Evolutionary conservation across 2,329 filamentous ascomycete species (phyloP).

Genomic region (Falciphora oryzae): DNA sequence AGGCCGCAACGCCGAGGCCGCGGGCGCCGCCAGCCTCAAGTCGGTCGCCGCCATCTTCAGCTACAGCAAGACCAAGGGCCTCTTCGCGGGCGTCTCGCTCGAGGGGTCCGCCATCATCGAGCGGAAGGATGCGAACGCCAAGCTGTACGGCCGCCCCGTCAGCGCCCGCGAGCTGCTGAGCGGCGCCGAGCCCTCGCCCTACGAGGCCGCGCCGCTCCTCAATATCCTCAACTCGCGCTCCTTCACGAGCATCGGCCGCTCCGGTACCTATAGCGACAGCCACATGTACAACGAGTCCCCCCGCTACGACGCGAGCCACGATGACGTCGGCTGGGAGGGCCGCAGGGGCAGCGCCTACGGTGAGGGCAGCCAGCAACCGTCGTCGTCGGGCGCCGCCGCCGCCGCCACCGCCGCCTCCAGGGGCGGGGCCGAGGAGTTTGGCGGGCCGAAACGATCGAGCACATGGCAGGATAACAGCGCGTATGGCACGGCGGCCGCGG

Average conservation of each 20-base stretch:
- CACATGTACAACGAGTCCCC: constrained; percentile 91
- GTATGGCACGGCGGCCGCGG: constrained; percentile 13
- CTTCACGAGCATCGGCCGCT: constrained; percentile 62
- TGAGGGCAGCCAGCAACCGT: constrained; percentile 40
- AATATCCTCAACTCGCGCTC: constrained; percentile 76
- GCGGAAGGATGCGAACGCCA: constrained; percentile 93
- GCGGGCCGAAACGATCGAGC: constrained; percentile 53
- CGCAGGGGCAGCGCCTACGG: constrained; percentile 64
- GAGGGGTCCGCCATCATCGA: constrained; percentile 93
- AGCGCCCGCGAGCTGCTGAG: constrained; percentile 77
- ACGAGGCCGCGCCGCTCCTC: constrained; percentile 79
- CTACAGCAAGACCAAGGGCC: constrained; percentile 95
- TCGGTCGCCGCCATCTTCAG: constrained; percentile 89
- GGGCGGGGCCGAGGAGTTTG: constrained; percentile 42
- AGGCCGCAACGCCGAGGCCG: constrained; percentile 91
- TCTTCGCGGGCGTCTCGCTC: constrained; percentile 92
- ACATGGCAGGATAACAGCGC: constrained; percentile 69
- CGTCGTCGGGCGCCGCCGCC: constrained; percentile 24
- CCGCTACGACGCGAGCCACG: constrained; percentile 77
- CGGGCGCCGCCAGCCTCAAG: constrained; percentile 85
- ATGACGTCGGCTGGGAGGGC: constrained; percentile 80
- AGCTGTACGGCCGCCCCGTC: constrained; percentile 79
- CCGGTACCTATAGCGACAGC: constrained; percentile 40
- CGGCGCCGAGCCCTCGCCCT: constrained; percentile 71
- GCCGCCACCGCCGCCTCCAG: constrained; percentile 21